phyloP scores from a whole-genome alignment of 305 asterid species.

The Fraxinus velutina region DNA sequence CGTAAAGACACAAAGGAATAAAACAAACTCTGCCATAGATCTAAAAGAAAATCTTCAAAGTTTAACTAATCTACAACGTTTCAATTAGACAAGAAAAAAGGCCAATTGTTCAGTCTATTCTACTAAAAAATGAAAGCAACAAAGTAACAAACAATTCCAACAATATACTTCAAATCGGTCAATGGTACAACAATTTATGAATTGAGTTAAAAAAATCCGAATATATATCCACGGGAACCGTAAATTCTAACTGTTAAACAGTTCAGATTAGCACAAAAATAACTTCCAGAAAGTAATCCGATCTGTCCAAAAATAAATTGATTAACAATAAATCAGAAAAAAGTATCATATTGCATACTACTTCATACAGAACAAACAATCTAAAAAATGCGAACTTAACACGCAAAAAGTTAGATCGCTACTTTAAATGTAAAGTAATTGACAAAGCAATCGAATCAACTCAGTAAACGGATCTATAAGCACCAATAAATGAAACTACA shows the following conservation, averaged over 20 bases:
- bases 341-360: slow-evolving; percentile 1
- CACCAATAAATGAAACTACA: slow-evolving; percentile 3
- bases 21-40: slow-evolving; percentile 8
- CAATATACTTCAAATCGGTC: neutral
- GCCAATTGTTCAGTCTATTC: neutral
- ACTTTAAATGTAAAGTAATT: neutral
- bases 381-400: neutral
- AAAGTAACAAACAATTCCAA: neutral
- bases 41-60: neutral
- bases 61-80: slow-evolving; percentile 1
- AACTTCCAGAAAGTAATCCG: slow-evolving; percentile 17
- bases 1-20: neutral
- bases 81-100: neutral
- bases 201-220: neutral
- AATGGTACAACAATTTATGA: neutral
- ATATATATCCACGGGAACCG: neutral
- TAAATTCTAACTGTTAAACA: neutral
- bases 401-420: slow-evolving; percentile 10
- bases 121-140: slow-evolving; percentile 2
- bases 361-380: neutral
- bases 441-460: slow-evolving; percentile 24
- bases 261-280: neutral
- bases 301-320: slow-evolving; percentile 6
- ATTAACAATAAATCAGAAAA: neutral
- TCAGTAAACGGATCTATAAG: slow-evolving; percentile 25